Evolutionary conservation across 164 flowering plant genomes (phyloP).

Genomic region (Macadamia tetraphylla): DNA sequence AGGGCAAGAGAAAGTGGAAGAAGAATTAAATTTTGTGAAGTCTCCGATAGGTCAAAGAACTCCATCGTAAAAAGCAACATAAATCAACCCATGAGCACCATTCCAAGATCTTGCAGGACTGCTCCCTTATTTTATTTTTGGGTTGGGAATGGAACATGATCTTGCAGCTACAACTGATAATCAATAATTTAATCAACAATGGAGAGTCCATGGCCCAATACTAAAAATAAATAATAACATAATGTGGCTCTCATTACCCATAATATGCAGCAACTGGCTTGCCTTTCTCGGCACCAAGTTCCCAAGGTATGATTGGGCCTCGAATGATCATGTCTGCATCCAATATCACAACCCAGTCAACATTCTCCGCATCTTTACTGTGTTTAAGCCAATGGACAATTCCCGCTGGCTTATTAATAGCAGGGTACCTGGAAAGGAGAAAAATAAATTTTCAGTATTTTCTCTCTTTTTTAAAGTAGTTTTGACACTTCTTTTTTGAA

Average conservation of each 20-base stretch:
- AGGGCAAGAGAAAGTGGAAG: no score
- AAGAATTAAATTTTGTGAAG: no score
- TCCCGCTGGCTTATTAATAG: slow-evolving; percentile 88
- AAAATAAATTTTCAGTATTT: neutral
- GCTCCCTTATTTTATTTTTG: neutral
- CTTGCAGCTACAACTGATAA: slow-evolving; percentile 2
- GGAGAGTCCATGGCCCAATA: neutral
- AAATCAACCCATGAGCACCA: no score
- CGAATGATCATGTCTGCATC: slow-evolving; percentile 97
- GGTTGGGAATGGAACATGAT: neutral
- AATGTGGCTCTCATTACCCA: slow-evolving; percentile 41
- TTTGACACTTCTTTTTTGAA: no score
- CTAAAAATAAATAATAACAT: neutral
- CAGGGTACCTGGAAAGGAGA: neutral
- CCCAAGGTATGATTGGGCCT: slow-evolving; percentile 95
- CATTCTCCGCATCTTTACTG: slow-evolving; percentile 85
- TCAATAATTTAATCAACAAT: neutral
- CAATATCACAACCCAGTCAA: slow-evolving; percentile 95
- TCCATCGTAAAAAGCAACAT: no score
- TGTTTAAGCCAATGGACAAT: slow-evolving; percentile 89
- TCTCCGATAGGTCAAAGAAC: no score
- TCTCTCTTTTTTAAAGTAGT: neutral
- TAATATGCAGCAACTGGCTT: slow-evolving; percentile 87
- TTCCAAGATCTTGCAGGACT: no score
- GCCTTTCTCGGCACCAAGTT: slow-evolving; percentile 92